These are phyloP conservation scores for Paragyromitra xinjiangensis DNA, from an alignment of 495 filamentous ascomycete genomes.

Conservation along the genomic window DNA sequence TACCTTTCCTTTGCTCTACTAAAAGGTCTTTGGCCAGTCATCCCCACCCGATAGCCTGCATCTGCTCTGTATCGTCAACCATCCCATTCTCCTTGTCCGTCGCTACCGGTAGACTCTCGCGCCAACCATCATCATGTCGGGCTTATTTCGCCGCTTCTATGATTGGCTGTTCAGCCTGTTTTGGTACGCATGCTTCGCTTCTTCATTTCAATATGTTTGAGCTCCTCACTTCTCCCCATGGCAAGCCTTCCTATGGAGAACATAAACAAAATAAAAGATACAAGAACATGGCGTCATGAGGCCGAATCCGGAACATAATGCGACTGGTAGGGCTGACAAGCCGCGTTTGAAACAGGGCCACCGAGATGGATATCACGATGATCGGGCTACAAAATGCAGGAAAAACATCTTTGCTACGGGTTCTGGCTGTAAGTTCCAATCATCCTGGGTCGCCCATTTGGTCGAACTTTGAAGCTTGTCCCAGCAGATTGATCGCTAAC, in stretches of 20 bases:
- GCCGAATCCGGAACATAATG: conserved; percentile 34
- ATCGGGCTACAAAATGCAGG: conserved; percentile 98
- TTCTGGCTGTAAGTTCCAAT: conserved; percentile 80
- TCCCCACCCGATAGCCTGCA: conserved; percentile 15
- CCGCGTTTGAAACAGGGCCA: conserved; percentile 72
- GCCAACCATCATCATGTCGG: conserved; percentile 70
- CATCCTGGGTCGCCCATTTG: background rate
- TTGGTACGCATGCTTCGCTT: conserved; percentile 70
- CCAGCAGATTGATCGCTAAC: conserved; percentile 54
- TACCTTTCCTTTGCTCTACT: conserved; percentile 18
- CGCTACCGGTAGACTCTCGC: conserved; percentile 41
- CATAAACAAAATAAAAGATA: conserved; percentile 45
- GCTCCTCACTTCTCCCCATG: conserved; percentile 1
- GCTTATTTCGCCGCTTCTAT: conserved; percentile 91
- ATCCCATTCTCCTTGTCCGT: conserved; percentile 39
- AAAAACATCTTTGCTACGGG: conserved; percentile 92
- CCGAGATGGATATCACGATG: conserved; percentile 99
- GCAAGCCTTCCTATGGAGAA: conserved; percentile 20
- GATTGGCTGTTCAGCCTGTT: conserved; percentile 98
- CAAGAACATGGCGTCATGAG: conserved; percentile 44
- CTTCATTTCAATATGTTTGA: conserved; percentile 18
- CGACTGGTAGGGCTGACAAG: conserved; percentile 48
- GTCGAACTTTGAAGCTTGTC: conserved; percentile 34
- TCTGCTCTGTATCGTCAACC: conserved; percentile 19
- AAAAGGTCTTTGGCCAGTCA: conserved; percentile 12